These are phyloP conservation scores for Diversispora eburnea DNA, from an alignment of 192 early-diverging fungal species.

Conservation along the genomic window DNA sequence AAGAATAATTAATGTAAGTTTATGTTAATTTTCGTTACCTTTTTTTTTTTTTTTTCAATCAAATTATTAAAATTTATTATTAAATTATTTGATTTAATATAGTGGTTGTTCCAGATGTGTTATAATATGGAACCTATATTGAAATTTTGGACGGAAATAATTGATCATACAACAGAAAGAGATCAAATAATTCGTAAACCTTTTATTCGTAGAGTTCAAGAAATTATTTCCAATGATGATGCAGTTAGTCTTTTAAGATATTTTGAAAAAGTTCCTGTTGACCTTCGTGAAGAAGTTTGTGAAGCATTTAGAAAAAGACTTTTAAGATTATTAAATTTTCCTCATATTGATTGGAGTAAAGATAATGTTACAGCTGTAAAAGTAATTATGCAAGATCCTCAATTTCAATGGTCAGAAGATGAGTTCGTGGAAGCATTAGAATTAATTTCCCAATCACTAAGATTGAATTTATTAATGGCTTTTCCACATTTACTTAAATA, in stretches of 20 bases:
- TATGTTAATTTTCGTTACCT: no score
- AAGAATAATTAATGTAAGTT: constrained; percentile 1
- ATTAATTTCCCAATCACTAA: background rate
- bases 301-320: background rate
- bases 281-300: background rate
- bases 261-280: background rate
- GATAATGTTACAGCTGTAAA: background rate
- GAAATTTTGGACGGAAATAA: background rate
- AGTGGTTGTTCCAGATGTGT: constrained; percentile 6
- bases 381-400: background rate
- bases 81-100: background rate
- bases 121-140: background rate
- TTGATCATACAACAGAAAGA: background rate
- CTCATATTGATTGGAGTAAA: background rate
- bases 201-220: background rate
- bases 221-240: background rate
- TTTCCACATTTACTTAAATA: background rate
- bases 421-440: background rate
- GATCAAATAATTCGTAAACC: background rate
- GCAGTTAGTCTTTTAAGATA: background rate
- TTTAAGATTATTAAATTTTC: background rate
- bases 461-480: background rate
- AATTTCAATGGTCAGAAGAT: constrained; percentile 6
- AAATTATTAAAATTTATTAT: background rate
- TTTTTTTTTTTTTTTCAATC: background rate